A percentile compares a stretch with the other conserved stretches of the same genome.
Evolutionary conservation across 495 filamentous ascomycete species (phyloP).

Genomic region (Haplographium delicatum): DNA sequence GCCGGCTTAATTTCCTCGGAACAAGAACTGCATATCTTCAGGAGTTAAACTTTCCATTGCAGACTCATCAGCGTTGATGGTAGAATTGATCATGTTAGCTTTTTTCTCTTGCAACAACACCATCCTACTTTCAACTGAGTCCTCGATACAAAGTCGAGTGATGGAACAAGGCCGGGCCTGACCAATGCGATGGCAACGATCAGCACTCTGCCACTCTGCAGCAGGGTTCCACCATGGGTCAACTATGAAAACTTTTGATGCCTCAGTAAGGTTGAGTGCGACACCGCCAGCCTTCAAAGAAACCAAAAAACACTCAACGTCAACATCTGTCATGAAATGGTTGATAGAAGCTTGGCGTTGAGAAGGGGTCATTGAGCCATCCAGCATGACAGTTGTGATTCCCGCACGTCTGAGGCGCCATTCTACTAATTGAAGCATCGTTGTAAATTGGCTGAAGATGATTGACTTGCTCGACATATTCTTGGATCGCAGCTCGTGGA

Average conservation of each 20-base stretch:
- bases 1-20: constrained; percentile 65
- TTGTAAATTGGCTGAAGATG: constrained; percentile 96
- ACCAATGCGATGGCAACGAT: constrained; percentile 95
- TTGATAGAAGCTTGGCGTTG: constrained; percentile 86
- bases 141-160: constrained; percentile 88
- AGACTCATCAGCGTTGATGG: constrained; percentile 83
- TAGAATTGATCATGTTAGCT: constrained; percentile 89
- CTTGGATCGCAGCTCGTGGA: constrained; percentile 80
- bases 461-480: constrained; percentile 93
- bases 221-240: constrained; percentile 99
- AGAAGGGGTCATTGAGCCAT: constrained; percentile 90
- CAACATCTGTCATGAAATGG: constrained; percentile 88
- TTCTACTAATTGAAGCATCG: constrained; percentile 95
- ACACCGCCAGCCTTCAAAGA: constrained; percentile 95
- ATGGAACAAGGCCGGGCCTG: constrained; percentile 92
- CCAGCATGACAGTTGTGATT: constrained; percentile 95
- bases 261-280: constrained; percentile 90
- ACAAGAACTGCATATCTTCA: constrained; percentile 92
- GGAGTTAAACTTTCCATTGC: constrained; percentile 86
- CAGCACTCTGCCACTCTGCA: constrained; percentile 94
- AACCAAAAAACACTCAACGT: constrained; percentile 92
- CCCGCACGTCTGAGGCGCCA: constrained; percentile 93
- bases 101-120: constrained; percentile 97
- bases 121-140: constrained; percentile 92
- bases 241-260: constrained; percentile 88